Evolutionary conservation across 139 green algal genomes (phyloP), one percentile per base, ranked within the genome.

Genomic region (Chlorella sorokiniana): DNA sequence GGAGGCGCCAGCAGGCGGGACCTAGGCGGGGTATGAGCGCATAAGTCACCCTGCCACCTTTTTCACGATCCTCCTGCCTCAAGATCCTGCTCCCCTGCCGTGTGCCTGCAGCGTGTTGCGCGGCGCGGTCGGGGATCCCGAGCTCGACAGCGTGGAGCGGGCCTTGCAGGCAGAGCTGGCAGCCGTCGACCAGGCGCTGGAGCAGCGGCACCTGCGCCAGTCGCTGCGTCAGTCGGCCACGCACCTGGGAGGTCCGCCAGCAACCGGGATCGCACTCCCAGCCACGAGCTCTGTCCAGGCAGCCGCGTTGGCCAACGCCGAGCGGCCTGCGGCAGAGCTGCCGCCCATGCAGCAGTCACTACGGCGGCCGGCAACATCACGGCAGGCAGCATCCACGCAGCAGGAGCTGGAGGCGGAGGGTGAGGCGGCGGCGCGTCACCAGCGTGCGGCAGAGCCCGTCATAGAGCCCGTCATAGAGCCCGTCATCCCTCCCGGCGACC

Each of bases 161-260:
- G 40, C 16, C 29, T 41, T 81, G 75, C 75, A 81, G 75, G 59
- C 56, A 22, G 75, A 81, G 75, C 75, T 81, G 41, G 75, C 29
- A 3, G 25, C 64, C 3, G n/a, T 29, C 11, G 75, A 81, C 75
- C 75, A 45, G 48, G 40, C 42, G 3, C 59, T 81, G 18, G 40
- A 72, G 59, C 29, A 16, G 59, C 75, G 71, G 75, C 59, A 52
- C 18, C 38, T 11, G 54, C 73, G 69, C 20, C 54, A 65, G 54
- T 22, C 27, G 56, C 56, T 62, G 40, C 59, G 75, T 40, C 40
- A 38, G 1, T 14, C 42, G 22, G 41, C 40, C 4, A 61, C 75
- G 5, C 59, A 40, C 1, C 31, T 52, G 56, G 22, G 33, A 0
- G 44, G 6, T 23, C 11, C 11, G 42, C n/a, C 44, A 16, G 29